Percentiles rank a stretch among this genome's conserved stretches.
phyloP scores from a whole-genome alignment of 192 early-diverging fungal species.

The Mortierella alpina region DNA sequence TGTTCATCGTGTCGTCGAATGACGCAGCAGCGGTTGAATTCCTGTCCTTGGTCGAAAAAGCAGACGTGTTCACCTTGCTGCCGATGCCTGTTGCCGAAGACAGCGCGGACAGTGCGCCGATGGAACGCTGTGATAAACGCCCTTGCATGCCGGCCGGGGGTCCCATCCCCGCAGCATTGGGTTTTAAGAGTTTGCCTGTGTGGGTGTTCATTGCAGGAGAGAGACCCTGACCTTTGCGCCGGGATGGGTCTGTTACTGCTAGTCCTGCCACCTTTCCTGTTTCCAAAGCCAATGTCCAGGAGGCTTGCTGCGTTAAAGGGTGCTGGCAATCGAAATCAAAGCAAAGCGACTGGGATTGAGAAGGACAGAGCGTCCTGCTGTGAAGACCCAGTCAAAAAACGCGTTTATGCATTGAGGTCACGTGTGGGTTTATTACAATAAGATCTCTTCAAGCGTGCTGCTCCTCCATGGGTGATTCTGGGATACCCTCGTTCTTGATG shows the following conservation, averaged over 20 bases:
- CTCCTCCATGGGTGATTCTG: conserved; percentile 24
- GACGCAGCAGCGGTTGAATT: not conserved
- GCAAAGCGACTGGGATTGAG: too few relatives aligned
- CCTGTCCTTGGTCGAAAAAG: not conserved
- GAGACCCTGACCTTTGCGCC: too few relatives aligned
- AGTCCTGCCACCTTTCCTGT: too few relatives aligned
- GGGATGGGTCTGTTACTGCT: too few relatives aligned
- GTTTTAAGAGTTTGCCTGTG: not conserved
- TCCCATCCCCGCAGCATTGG: not conserved
- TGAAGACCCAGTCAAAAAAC: not conserved
- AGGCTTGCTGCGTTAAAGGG: too few relatives aligned
- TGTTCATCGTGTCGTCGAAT: not conserved
- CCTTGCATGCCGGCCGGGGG: not conserved
- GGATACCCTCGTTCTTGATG: conserved; percentile 35
- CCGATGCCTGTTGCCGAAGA: not conserved
- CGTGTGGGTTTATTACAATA: not conserved
- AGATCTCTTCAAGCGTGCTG: conserved; percentile 6
- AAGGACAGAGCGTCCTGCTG: too few relatives aligned
- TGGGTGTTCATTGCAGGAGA: too few relatives aligned
- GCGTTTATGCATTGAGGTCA: not conserved
- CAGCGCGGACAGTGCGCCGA: not conserved
- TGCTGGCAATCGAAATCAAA: too few relatives aligned
- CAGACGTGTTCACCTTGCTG: not conserved
- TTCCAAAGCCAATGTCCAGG: too few relatives aligned
- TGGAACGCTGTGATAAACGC: not conserved